Evolutionary conservation across 106 monocot species (phyloP), one percentile per base, ranked within the genome.

Genomic region (Xerophyta viscosa): DNA sequence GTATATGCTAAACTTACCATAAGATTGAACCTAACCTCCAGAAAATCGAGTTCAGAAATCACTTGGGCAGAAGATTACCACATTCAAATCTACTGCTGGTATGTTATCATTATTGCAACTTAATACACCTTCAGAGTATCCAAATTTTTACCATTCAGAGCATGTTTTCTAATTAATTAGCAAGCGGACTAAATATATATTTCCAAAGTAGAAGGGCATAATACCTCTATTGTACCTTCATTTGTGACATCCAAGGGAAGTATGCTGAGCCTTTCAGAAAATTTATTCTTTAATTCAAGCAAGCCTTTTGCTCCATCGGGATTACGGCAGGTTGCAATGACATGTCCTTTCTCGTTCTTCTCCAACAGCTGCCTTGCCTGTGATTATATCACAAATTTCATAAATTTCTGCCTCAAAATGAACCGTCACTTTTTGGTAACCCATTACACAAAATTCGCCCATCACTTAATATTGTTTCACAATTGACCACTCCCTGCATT

Each of bases 161-260:
- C n/a, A n/a, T n/a, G n/a, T n/a, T n/a, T n/a, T n/a, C n/a, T n/a
- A 33, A 33, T 33, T 6, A 5, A 6, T 11, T 5, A 33, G 11
- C 5, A 33, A 33, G 33, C 5, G 11, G 11, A 33, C 7, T 5
- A 33, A 33, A 33, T 5, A 33, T 6, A 33, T 1, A 56, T 24
- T 21, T 4, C 6, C 36, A 56, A 19, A 20, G 1, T 56, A 23
- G 30, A 3, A 30, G 26, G n/a, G 18, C 20, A 54, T 80, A 33
- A 11, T 33, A 88, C 88, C 84, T 96, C 66, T 61, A 96, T 96
- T 51, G 81, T 82, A 66, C 65, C 73, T 79, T 96, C 94, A 47
- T 96, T 57, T 3, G 81, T 96, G 24, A 82, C 42, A 50, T 96
- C 94, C 31, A 96, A 31, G 9, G 72, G 75, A 36, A 88, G 28